Base-by-base conservation (phyloP, 495 filamentous ascomycete genomes). In the Penicillium egyptiacum region DNA sequence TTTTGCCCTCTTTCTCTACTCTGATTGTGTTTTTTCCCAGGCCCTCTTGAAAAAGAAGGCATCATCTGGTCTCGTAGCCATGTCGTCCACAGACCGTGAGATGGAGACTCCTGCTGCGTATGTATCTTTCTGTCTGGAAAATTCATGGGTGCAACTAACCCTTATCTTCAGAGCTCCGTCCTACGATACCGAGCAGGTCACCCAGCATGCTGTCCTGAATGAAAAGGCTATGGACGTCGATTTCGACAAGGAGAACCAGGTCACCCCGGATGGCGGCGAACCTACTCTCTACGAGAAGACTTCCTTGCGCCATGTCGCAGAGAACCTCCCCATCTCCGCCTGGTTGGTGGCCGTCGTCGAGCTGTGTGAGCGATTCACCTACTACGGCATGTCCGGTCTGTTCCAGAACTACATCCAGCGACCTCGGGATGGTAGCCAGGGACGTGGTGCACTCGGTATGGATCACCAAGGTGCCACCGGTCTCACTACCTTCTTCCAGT, bases 291-390 rank as follows among this genome's bases (percentile, higher is more conserved):
- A 79, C 12, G 84, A 87, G 65, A 75, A 71, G 63, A 65, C 58
- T 10, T 71, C 70, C 7, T 67, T 86, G 19, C 78, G 79, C 30
- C 76, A 80, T 49, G 67, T 87, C 23, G 70, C 83, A 4, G 83
- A 84, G 62, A 79, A 79, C 59, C 60, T 87, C 33, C 83, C 84
- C 9, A 31, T 72, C 57, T 78, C 79, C 6, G 79, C 83, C 48
- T 88, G 80, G 74, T 68, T 86, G 44, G 81, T 88, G 23, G 82
- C 81, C 5, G 51, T 85, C 39, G 79, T 88, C 52, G 86, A 88
- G 60, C 59, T 88, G 41, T 83, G 82, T 63, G 86, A 89, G 73
- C 81, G 86, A 55, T 88, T 88, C 66, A 80, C 83, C 57, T 88
- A 84, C 77, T 87, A 87, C 68, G 84, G 85, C 50, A 76, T 84